phyloP scores from a whole-genome alignment of 169 alveolate genomes.

The Blepharisma undulans region DNA sequence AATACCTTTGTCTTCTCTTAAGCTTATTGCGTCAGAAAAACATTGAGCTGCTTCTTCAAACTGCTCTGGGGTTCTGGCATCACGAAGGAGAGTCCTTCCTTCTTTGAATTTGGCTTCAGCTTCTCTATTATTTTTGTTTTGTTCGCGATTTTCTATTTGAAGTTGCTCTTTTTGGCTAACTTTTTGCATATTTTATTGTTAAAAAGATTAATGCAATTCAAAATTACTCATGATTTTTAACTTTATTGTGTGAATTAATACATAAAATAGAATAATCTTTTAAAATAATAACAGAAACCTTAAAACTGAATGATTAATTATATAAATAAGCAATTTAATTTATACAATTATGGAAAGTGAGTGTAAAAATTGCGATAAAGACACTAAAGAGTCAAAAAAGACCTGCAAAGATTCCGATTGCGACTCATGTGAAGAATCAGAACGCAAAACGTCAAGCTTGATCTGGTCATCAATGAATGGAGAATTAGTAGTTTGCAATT shows the following conservation, averaged over 20 bases:
- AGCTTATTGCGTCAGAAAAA: slow-evolving; percentile 46
- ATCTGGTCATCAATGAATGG: neutral
- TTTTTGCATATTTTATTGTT: slow-evolving; percentile 24
- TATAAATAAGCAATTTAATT: neutral
- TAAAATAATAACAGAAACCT: no score
- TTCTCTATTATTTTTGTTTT: slow-evolving; percentile 20
- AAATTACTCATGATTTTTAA: neutral
- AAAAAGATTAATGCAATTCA: neutral
- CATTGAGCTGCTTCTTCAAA: slow-evolving; percentile 8
- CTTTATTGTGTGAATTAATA: no score
- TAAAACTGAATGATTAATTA: no score
- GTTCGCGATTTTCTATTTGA: slow-evolving; percentile 33
- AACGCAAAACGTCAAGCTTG: neutral
- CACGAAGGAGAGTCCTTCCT: slow-evolving; percentile 38
- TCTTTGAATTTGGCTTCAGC: slow-evolving; percentile 39
- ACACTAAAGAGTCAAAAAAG: neutral
- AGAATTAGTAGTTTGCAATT: neutral
- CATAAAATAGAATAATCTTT: no score
- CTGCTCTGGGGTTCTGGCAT: slow-evolving; percentile 41
- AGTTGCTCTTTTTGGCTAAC: slow-evolving; percentile 27
- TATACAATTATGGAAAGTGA: neutral
- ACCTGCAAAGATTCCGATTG: neutral
- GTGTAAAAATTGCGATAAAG: neutral
- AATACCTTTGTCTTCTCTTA: slow-evolving; percentile 34
- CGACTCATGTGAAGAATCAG: neutral